A percentile compares a stretch with the other conserved stretches of the same genome.
These are phyloP conservation scores for Suhomyces yuchorum DNA, from an alignment of 1,139 yeast genomes.

Conservation along the genomic window DNA sequence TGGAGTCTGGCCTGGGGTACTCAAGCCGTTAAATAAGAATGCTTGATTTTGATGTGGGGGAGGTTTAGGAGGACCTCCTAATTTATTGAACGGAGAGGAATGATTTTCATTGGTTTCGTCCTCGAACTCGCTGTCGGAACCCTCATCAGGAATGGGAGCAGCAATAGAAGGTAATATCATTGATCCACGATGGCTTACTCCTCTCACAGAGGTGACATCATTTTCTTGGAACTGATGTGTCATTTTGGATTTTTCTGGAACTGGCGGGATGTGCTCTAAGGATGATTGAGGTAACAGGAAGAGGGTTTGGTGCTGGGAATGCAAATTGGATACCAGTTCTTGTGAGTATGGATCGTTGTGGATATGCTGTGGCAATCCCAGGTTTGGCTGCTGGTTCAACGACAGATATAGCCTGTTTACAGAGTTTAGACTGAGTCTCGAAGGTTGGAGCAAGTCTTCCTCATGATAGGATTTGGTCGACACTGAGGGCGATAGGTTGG, in stretches of 20 bases:
- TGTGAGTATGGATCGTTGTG: neutral
- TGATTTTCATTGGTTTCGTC: constrained; percentile 9
- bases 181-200: neutral
- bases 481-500: constrained; percentile 20
- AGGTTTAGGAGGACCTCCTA: neutral
- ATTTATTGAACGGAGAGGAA: neutral
- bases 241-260: neutral
- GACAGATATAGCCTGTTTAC: neutral
- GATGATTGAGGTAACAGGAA: constrained; percentile 2
- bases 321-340: neutral
- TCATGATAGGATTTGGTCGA: constrained; percentile 16
- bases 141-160: constrained; percentile 5
- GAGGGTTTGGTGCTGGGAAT: neutral
- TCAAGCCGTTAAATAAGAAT: neutral
- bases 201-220: neutral
- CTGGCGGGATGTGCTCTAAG: constrained; percentile 1
- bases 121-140: constrained; percentile 13
- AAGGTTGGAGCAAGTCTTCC: constrained; percentile 9
- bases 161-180: constrained; percentile 3
- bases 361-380: neutral
- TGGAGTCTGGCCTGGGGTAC: constrained; percentile 6
- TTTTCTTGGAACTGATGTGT: neutral
- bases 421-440: constrained; percentile 3
- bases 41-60: neutral
- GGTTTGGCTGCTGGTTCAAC: neutral